Evolutionary conservation across 345 rosid genomes (phyloP).

Genomic region (Citrus glauca): DNA sequence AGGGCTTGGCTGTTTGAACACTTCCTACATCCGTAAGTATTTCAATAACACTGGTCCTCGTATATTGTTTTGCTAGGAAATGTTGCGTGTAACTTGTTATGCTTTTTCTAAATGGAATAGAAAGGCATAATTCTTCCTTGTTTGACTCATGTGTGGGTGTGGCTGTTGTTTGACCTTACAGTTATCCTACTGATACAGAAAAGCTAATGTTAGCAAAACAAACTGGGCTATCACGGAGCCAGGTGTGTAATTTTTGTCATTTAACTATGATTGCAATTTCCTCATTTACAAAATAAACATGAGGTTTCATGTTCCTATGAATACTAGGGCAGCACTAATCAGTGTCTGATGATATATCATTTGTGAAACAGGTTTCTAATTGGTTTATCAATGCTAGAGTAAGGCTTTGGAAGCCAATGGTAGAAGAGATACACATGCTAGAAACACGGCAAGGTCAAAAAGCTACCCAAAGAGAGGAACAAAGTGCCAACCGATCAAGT

Average conservation of each 20-base stretch:
- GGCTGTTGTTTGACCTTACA: slow-evolving; percentile 26
- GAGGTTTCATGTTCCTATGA: background rate
- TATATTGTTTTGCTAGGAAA: background rate
- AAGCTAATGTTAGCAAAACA: slow-evolving; percentile 88
- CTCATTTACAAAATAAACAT: background rate
- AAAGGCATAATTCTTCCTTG: background rate
- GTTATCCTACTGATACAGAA: slow-evolving; percentile 91
- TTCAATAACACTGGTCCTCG: background rate
- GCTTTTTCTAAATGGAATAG: background rate
- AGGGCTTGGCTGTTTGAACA: slow-evolving; percentile 89
- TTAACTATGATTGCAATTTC: background rate
- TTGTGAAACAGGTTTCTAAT: slow-evolving; percentile 60
- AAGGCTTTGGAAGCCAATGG: slow-evolving; percentile 97
- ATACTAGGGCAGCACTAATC: background rate
- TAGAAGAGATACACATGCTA: slow-evolving; percentile 81
- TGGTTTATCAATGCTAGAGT: slow-evolving; percentile 97
- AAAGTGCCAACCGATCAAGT: slow-evolving; percentile 26
- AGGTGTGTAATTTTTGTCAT: slow-evolving; percentile 41
- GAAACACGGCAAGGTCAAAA: slow-evolving; percentile 69
- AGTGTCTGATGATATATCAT: background rate
- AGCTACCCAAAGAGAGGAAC: slow-evolving; percentile 44
- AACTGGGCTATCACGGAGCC: slow-evolving; percentile 85
- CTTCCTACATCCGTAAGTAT: slow-evolving; percentile 89
- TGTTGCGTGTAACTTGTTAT: background rate
- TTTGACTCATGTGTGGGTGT: background rate